Conservation (phyloP, 2,329 filamentous ascomycete genomes). For the Hypomyces perniciosus region DNA sequence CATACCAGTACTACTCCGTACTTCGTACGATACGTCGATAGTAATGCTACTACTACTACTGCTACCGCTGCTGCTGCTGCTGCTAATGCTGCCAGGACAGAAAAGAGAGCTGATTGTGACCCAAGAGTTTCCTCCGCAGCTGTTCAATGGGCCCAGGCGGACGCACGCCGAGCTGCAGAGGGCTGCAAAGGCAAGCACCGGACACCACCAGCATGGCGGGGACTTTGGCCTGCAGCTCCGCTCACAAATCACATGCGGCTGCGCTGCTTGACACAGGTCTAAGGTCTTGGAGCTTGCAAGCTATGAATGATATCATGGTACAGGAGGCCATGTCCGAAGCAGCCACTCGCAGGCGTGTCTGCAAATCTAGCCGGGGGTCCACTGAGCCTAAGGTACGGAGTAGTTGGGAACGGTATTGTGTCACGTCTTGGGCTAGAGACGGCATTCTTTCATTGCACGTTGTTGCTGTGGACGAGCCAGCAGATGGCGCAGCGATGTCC, state of each 20-base stretch:
- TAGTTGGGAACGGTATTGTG: conserved; percentile 1
- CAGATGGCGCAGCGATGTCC: conserved; percentile 12
- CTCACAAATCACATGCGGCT: conserved; percentile 13
- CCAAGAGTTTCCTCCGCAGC: conserved; percentile 4
- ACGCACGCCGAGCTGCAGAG: conserved; percentile 3
- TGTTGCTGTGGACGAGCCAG: conserved; percentile 8
- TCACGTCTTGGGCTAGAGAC: background rate
- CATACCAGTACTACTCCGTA: too few relatives aligned
- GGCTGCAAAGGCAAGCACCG: conserved; percentile 6
- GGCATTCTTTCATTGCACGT: background rate
- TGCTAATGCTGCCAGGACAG: background rate
- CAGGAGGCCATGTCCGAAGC: conserved; percentile 18
- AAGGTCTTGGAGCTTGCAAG: background rate
- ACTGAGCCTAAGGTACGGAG: too few relatives aligned
- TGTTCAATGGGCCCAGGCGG: background rate
- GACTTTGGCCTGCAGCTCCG: conserved; percentile 7
- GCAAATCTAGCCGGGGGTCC: conserved; percentile 10
- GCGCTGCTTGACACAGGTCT: conserved; percentile 1
- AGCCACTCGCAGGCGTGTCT: conserved; percentile 15
- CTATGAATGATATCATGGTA: conserved; percentile 32
- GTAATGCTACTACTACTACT: background rate
- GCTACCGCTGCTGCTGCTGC: background rate
- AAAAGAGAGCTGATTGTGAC: background rate
- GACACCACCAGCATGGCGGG: conserved; percentile 1
- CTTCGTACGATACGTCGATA: background rate